phyloP scores from a whole-genome alignment of 148 eudicot species.

The Selenicereus undatus region DNA sequence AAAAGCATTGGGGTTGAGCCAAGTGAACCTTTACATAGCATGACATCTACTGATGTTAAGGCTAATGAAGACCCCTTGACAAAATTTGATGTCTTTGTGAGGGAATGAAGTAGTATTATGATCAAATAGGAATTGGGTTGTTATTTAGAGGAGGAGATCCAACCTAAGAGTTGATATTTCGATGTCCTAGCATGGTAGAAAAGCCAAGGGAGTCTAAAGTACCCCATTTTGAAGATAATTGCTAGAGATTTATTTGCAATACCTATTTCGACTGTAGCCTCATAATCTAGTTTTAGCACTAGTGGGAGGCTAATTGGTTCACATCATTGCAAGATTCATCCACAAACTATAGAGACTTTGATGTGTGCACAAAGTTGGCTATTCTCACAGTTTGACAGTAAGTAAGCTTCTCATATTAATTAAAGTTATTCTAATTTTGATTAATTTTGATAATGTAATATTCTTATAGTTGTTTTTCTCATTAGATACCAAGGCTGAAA shows the following conservation, averaged over 20 bases:
- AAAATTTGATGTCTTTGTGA: too few relatives aligned
- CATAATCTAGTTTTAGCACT: slow-evolving; percentile 2
- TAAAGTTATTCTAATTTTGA: too few relatives aligned
- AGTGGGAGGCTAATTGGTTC: slow-evolving; percentile 5
- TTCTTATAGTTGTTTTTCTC: too few relatives aligned
- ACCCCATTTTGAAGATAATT: too few relatives aligned
- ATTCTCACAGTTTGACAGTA: neutral
- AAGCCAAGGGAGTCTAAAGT: neutral
- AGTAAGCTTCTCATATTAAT: neutral
- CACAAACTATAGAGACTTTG: neutral
- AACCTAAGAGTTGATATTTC: neutral
- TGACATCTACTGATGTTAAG: too few relatives aligned
- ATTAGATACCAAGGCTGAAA: too few relatives aligned
- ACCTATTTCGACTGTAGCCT: neutral
- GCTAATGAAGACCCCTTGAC: too few relatives aligned
- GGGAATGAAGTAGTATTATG: too few relatives aligned
- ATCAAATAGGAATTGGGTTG: neutral
- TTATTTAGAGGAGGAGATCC: neutral
- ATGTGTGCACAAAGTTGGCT: neutral
- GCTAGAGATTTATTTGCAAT: too few relatives aligned
- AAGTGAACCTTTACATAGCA: too few relatives aligned
- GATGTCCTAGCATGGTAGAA: neutral
- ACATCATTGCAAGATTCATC: slow-evolving; percentile 1
- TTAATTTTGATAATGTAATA: too few relatives aligned
- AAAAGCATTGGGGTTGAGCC: too few relatives aligned